phyloP scores from a whole-genome alignment of 495 filamentous ascomycete species.

The Usnea hakonensis region DNA sequence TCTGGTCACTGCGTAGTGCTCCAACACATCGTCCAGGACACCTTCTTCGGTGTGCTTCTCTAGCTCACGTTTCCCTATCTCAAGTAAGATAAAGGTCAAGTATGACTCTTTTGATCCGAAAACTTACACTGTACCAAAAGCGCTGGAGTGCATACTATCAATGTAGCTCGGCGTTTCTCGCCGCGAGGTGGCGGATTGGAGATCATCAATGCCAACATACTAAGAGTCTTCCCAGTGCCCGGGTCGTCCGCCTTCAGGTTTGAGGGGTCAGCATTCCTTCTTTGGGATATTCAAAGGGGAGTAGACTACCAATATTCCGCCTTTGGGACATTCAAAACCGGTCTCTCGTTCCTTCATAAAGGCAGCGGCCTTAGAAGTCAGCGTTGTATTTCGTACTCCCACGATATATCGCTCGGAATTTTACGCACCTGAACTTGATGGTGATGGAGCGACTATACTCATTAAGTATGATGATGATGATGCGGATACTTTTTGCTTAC shows the following conservation, averaged over 20 bases:
- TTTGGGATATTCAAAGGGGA: not conserved
- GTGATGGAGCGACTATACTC: constrained; percentile 13
- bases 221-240: constrained; percentile 57
- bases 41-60: constrained; percentile 29
- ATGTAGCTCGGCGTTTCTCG: constrained; percentile 33
- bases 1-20: constrained; percentile 15
- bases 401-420: too few species aligned
- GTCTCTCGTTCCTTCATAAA: constrained; percentile 18
- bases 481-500: too few species aligned
- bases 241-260: constrained; percentile 40
- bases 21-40: too few species aligned
- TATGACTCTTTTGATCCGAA: too few species aligned
- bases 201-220: constrained; percentile 45
- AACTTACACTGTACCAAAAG: constrained; percentile 38
- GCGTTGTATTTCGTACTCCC: too few species aligned
- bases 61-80: constrained; percentile 32
- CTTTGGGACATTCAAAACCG: not conserved
- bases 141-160: constrained; percentile 43
- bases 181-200: constrained; percentile 30
- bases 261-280: not conserved
- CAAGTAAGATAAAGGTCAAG: not conserved
- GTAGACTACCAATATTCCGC: constrained; percentile 16
- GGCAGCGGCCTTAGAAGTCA: too few species aligned
- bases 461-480: too few species aligned
- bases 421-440: constrained; percentile 22